These are phyloP conservation scores for Apiospora arundinis DNA, from an alignment of 2,329 filamentous ascomycete species.

Conservation along the genomic window DNA sequence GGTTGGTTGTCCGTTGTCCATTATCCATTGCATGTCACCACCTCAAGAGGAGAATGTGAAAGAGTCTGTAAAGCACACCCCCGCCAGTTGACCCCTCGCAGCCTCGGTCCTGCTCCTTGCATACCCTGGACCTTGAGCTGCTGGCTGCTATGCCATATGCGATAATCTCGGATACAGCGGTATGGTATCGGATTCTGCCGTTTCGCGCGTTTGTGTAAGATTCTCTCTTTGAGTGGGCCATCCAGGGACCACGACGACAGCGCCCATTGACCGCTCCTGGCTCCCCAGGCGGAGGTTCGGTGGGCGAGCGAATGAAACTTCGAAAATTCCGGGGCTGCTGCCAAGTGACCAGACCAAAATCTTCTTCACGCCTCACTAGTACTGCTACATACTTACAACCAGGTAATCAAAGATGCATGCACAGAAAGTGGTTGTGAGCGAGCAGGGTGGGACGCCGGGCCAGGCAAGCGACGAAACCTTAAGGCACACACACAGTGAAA, in stretches of 20 bases:
- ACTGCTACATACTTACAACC: neutral
- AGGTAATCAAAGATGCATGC: too few species aligned
- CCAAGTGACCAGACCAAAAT: slow-evolving; percentile 14
- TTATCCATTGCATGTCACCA: too few species aligned
- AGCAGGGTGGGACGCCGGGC: neutral
- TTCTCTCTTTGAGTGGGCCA: slow-evolving; percentile 3
- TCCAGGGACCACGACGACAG: neutral
- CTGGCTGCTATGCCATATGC: neutral
- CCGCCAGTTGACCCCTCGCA: neutral
- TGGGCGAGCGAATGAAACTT: slow-evolving; percentile 16
- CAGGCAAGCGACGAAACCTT: neutral
- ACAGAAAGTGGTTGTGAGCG: neutral
- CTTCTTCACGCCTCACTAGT: neutral
- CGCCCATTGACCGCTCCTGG: slow-evolving; percentile 11
- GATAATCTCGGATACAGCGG: slow-evolving; percentile 9
- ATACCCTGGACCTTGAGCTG: neutral
- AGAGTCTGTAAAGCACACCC: neutral
- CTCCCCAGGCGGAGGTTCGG: slow-evolving; percentile 10
- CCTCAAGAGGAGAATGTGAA: neutral
- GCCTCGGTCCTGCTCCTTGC: slow-evolving; percentile 2
- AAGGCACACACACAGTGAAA: neutral
- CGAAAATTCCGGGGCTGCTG: slow-evolving; percentile 9
- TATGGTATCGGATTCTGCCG: slow-evolving; percentile 6
- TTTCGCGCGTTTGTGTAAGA: slow-evolving; percentile 5
- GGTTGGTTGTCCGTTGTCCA: neutral